These are phyloP conservation scores for Solanum rostratum DNA, from an alignment of 257 asterid genomes.

Conservation along the genomic window DNA sequence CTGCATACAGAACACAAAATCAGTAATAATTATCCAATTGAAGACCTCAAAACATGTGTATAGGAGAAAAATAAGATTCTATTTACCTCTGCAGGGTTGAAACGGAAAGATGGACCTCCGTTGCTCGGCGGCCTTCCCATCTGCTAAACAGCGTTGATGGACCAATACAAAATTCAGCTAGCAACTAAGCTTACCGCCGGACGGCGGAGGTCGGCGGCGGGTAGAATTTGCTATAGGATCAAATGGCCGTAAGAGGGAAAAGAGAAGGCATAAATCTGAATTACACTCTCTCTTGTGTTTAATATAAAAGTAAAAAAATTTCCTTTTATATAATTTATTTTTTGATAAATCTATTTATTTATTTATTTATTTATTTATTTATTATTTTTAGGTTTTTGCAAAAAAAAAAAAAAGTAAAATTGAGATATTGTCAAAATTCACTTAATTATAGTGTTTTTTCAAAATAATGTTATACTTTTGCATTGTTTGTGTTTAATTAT, in stretches of 20 bases:
- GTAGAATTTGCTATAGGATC: neutral
- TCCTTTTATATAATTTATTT: neutral
- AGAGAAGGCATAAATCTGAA: neutral
- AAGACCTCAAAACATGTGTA: neutral
- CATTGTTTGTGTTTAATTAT: too few relatives aligned
- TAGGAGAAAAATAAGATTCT: neutral
- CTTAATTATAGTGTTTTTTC: too few relatives aligned
- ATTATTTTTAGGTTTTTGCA: too few relatives aligned
- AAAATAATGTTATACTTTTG: too few relatives aligned
- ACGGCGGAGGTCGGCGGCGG: neutral
- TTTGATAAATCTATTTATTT: too few relatives aligned
- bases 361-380: too few relatives aligned
- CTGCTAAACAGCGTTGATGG: neutral
- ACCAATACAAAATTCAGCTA: neutral
- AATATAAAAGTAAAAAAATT: neutral
- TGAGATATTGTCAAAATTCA: too few relatives aligned
- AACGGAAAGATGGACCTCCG: conserved; percentile 92
- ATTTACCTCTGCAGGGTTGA: conserved; percentile 63
- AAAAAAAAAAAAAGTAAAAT: too few relatives aligned
- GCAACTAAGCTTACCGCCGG: neutral
- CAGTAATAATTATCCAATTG: neutral
- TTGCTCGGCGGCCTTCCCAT: conserved; percentile 95
- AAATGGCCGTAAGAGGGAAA: neutral
- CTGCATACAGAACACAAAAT: neutral
- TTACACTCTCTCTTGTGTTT: neutral